These are phyloP conservation scores for Moricandia moricandioides DNA, from an alignment of 345 rosid species.

Conservation along the genomic window DNA sequence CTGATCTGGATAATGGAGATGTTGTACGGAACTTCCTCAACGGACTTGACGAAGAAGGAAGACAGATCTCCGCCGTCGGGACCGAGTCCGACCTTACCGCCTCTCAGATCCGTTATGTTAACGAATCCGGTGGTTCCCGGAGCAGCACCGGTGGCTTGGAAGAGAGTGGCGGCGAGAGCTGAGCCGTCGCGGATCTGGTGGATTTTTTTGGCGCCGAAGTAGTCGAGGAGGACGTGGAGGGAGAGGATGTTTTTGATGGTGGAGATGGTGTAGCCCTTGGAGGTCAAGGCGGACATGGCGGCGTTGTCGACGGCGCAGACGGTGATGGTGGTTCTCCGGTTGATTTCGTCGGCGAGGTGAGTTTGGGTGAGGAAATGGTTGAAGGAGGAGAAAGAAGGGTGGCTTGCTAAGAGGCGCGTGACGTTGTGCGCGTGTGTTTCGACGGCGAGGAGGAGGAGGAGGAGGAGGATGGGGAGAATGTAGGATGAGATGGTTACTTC, in stretches of 20 bases:
- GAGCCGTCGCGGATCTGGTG: constrained; percentile 87
- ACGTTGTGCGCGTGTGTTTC: constrained; percentile 62
- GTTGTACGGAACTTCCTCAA: constrained; percentile 86
- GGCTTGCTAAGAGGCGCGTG: constrained; percentile 62
- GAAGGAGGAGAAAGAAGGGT: constrained; percentile 81
- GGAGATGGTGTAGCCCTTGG: constrained; percentile 55
- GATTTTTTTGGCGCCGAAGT: constrained; percentile 87
- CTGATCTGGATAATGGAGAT: constrained; percentile 92
- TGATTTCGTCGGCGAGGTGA: constrained; percentile 88
- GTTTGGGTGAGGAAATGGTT: constrained; percentile 76
- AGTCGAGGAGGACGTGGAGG: constrained; percentile 86
- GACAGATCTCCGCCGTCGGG: constrained; percentile 58
- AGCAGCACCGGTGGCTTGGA: constrained; percentile 88
- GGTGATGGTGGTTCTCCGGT: constrained; percentile 76
- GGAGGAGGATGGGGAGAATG: constrained; percentile 27
- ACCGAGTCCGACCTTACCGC: constrained; percentile 85
- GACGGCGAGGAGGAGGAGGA: constrained; percentile 34
- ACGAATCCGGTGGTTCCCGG: constrained; percentile 83
- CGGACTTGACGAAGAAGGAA: constrained; percentile 56
- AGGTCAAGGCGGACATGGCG: constrained; percentile 68
- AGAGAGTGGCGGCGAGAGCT: constrained; percentile 88
- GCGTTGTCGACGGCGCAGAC: constrained; percentile 80
- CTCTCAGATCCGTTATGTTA: constrained; percentile 75
- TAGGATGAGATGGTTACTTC: constrained; percentile 7
- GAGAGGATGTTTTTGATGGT: constrained; percentile 86